Conservation (phyloP, 352 stramenopile species). For the Globisporangium spinosum region DNA sequence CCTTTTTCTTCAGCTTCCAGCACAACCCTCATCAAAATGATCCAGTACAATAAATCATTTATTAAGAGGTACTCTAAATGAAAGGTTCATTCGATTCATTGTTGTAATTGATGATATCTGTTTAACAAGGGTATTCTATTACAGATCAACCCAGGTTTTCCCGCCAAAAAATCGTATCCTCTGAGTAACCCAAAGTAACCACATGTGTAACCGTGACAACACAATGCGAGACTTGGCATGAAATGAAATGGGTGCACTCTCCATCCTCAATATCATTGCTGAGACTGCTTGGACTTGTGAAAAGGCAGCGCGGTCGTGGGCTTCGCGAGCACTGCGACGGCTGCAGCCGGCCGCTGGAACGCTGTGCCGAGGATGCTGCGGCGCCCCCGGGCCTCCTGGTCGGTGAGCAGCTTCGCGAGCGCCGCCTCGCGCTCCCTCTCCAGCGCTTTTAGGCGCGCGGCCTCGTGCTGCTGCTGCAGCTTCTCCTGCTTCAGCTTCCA, state of each 20-base stretch:
- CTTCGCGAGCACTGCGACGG: constrained; percentile 12
- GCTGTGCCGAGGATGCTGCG: constrained; percentile 16
- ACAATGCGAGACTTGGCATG: not conserved
- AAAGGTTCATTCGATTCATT: not conserved
- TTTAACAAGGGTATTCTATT: not conserved
- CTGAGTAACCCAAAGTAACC: not conserved
- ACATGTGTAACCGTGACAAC: not conserved
- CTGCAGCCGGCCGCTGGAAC: constrained; percentile 20
- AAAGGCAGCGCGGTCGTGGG: constrained; percentile 15
- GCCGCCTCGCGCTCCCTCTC: constrained; percentile 19
- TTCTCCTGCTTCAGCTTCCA: constrained; percentile 42
- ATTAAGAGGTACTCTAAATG: not conserved
- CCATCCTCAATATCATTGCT: not conserved
- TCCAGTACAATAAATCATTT: not conserved
- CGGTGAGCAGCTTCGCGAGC: constrained; percentile 13
- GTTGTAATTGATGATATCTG: not conserved
- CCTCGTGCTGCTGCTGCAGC: constrained; percentile 16
- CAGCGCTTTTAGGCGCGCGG: not conserved
- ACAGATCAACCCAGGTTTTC: not conserved
- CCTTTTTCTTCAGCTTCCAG: constrained; percentile 3
- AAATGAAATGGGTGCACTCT: constrained; percentile 11
- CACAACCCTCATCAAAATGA: not conserved
- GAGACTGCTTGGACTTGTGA: not conserved
- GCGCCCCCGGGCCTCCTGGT: constrained; percentile 18
- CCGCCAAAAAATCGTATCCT: constrained; percentile 4